Percentiles rank a stretch among this genome's conserved stretches.
phyloP scores from a whole-genome alignment of 1,284 basidiomycete species.

The Boletus hoseneyae region DNA sequence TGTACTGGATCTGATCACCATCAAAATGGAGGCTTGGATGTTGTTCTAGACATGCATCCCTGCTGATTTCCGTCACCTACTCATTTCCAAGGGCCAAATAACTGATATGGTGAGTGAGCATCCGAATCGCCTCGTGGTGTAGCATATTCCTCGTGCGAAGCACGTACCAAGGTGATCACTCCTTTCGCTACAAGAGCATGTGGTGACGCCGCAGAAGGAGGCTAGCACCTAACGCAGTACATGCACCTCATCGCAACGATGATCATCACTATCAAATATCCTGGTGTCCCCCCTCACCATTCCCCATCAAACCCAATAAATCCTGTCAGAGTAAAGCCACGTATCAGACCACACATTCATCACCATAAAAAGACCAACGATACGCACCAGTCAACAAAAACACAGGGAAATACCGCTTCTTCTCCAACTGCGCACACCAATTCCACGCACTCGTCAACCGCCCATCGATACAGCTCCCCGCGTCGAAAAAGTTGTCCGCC shows the following conservation, averaged over 20 bases:
- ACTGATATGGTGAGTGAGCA: too few relatives aligned
- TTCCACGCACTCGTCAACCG: conserved; percentile 82
- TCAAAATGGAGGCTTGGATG: background rate
- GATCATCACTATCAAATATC: background rate
- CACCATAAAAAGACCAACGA: too few relatives aligned
- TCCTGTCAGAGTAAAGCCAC: conserved; percentile 37
- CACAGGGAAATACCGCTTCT: conserved; percentile 76
- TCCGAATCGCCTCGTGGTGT: too few relatives aligned
- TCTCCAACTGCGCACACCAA: conserved; percentile 78
- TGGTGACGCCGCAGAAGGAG: too few relatives aligned
- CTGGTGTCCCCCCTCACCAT: conserved; percentile 48
- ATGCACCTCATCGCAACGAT: background rate
- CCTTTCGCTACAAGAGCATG: too few relatives aligned
- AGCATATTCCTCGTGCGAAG: too few relatives aligned
- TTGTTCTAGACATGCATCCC: background rate
- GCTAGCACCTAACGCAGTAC: background rate
- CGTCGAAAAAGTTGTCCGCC: conserved; percentile 77
- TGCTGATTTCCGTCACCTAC: too few relatives aligned
- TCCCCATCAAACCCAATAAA: conserved; percentile 83
- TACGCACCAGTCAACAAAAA: conserved; percentile 69
- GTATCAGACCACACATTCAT: too few relatives aligned
- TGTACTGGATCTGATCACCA: background rate
- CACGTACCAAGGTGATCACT: too few relatives aligned
- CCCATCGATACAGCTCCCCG: conserved; percentile 61
- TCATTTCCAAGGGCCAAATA: too few relatives aligned